Percentiles rank a stretch among this genome's conserved stretches.
Evolutionary conservation across 768 basidiomycete genomes (phyloP).

Genomic region (Pisolithus orientalis): DNA sequence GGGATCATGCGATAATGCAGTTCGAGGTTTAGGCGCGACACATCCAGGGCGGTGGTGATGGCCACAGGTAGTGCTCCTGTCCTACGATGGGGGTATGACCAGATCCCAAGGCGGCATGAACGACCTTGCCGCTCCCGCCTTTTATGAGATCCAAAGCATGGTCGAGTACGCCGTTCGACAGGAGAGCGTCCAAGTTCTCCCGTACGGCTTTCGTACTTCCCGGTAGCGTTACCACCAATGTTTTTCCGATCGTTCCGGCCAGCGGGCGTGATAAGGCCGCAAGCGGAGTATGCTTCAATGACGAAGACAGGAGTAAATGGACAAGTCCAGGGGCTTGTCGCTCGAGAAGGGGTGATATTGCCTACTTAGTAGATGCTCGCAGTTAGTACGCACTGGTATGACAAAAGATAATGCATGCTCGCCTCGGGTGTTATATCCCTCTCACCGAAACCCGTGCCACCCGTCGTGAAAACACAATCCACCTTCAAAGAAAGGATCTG

Average conservation of each 20-base stretch:
- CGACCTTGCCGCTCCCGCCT: constrained; percentile 56
- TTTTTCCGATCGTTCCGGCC: constrained; percentile 62
- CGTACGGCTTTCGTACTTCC: constrained; percentile 82
- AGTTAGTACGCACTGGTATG: not conserved
- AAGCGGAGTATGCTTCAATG: constrained; percentile 67
- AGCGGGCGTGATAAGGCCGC: constrained; percentile 81
- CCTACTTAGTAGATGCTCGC: constrained; percentile 42
- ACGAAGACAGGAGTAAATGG: constrained; percentile 62
- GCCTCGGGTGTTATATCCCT: constrained; percentile 85
- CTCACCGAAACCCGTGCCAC: constrained; percentile 82
- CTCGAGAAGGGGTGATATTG: constrained; percentile 57
- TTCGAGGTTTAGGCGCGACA: constrained; percentile 47
- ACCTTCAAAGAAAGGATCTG: constrained; percentile 40
- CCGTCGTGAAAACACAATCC: constrained; percentile 77
- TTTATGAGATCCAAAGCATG: constrained; percentile 71
- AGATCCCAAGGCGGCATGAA: constrained; percentile 48
- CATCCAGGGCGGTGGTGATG: constrained; percentile 39
- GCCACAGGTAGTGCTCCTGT: constrained; percentile 17
- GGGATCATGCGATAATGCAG: constrained; percentile 62
- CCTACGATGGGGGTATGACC: constrained; percentile 14
- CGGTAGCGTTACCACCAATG: constrained; percentile 74
- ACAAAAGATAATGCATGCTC: not conserved
- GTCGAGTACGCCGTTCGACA: constrained; percentile 49
- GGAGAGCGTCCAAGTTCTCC: constrained; percentile 64
- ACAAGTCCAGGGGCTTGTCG: constrained; percentile 67